Conservation (phyloP, 257 asterid genomes). For the Rubia yunnanensis region DNA sequence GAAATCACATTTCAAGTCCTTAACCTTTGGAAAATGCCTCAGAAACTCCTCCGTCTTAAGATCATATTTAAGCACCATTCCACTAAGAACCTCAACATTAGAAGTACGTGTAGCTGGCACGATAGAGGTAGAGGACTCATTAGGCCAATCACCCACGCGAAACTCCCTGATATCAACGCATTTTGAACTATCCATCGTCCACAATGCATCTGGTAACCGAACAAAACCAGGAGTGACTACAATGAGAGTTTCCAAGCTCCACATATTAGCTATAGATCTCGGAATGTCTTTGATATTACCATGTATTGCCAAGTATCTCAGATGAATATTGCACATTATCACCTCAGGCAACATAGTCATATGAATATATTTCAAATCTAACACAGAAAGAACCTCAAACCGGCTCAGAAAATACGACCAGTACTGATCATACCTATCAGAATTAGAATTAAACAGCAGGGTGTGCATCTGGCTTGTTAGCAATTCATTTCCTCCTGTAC, state of each 20-base stretch:
- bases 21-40: neutral
- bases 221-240: neutral
- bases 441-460: neutral
- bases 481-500: neutral
- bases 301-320: neutral
- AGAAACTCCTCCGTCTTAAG: neutral
- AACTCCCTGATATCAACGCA: neutral
- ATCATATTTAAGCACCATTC: neutral
- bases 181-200: neutral
- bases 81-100: neutral
- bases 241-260: constrained; percentile 1
- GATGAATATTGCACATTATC: neutral
- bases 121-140: neutral
- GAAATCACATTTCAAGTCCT: neutral
- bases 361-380: neutral
- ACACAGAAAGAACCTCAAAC: neutral
- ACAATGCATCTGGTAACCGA: neutral
- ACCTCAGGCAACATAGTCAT: neutral
- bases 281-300: neutral
- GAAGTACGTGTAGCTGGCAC: neutral
- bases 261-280: neutral
- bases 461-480: neutral
- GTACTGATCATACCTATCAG: neutral
- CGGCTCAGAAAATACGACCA: neutral
- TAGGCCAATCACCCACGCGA: neutral